These are phyloP conservation scores for Fusarium decemcellulare DNA, from an alignment of 2,329 filamentous ascomycete genomes.

Conservation along the genomic window DNA sequence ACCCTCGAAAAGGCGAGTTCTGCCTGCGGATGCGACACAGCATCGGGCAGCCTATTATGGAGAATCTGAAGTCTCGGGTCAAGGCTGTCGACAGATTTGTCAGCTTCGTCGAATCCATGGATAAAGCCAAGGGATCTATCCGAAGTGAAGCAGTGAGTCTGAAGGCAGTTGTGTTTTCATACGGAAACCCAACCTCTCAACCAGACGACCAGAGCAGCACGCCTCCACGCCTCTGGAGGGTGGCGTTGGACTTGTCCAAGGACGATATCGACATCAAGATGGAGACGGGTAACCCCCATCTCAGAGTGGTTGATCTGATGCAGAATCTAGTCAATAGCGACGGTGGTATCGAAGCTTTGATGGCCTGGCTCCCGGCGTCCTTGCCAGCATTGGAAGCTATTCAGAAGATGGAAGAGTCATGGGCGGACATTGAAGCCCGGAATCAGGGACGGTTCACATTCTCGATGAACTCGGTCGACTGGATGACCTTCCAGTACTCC, in stretches of 20 bases:
- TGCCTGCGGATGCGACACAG: conserved; percentile 71
- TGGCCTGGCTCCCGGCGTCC: conserved; percentile 69
- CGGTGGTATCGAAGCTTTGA: conserved; percentile 66
- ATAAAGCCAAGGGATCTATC: conserved; percentile 68
- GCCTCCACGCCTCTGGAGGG: conserved; percentile 60
- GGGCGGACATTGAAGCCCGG: conserved; percentile 59
- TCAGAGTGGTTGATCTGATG: conserved; percentile 73
- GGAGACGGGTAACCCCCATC: conserved; percentile 75
- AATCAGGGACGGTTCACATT: conserved; percentile 65
- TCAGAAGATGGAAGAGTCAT: conserved; percentile 70
- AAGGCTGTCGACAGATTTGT: conserved; percentile 79
- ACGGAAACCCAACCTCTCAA: conserved; percentile 57
- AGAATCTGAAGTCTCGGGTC: conserved; percentile 71
- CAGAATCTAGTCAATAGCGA: conserved; percentile 70
- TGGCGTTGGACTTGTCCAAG: conserved; percentile 70
- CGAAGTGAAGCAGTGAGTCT: conserved; percentile 73
- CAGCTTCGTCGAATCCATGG: conserved; percentile 76
- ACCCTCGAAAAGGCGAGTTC: conserved; percentile 72
- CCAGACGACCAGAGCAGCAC: neutral
- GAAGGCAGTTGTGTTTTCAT: conserved; percentile 77
- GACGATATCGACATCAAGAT: conserved; percentile 71
- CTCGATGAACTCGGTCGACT: conserved; percentile 68
- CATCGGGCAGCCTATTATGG: conserved; percentile 72
- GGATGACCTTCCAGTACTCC: conserved; percentile 69
- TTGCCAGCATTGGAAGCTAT: conserved; percentile 76